Percentiles rank a stretch among this genome's conserved stretches.
Conservation (phyloP, 495 filamentous ascomycete genomes). For the Podospora fimiseda region DNA sequence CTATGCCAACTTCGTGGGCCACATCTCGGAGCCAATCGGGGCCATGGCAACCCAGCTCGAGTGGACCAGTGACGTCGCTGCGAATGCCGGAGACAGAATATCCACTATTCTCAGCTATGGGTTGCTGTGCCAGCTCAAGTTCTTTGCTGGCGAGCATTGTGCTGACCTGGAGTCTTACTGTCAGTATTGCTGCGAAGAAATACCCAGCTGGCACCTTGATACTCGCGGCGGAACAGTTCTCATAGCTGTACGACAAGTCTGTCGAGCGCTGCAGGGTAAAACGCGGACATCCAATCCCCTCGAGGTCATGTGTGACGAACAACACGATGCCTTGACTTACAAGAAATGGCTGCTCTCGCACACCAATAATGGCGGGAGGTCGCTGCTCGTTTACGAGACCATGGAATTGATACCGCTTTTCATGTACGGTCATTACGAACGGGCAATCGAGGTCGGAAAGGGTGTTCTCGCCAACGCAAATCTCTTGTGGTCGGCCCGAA, state of each 20-base stretch:
- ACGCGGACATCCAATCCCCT: conserved; percentile 52
- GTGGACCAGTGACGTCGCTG: conserved; percentile 61
- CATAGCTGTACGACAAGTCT: conserved; percentile 63
- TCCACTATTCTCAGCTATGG: conserved; percentile 69
- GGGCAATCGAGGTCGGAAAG: conserved; percentile 61
- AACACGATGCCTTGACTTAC: conserved; percentile 60
- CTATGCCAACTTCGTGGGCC: conserved; percentile 66
- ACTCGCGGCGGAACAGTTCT: conserved; percentile 73
- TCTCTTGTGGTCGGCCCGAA: conserved; percentile 67
- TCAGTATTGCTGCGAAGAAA: conserved; percentile 66
- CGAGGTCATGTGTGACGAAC: conserved; percentile 62
- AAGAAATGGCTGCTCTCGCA: conserved; percentile 47
- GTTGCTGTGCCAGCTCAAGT: conserved; percentile 59
- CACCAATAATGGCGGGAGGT: conserved; percentile 42
- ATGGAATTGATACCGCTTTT: conserved; percentile 67
- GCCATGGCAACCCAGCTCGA: conserved; percentile 58
- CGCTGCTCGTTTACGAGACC: conserved; percentile 65
- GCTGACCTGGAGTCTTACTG: conserved; percentile 69
- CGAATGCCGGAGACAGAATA: conserved; percentile 66
- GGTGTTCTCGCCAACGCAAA: conserved; percentile 51
- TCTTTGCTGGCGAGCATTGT: conserved; percentile 71
- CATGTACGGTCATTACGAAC: conserved; percentile 66
- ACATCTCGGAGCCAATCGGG: conserved; percentile 58
- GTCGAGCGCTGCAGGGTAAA: conserved; percentile 77
- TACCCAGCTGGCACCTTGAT: conserved; percentile 66